A percentile compares a stretch with the other conserved stretches of the same genome.
Conservation (phyloP, 1,284 basidiomycete genomes). For the Sporisorium exsertum region DNA sequence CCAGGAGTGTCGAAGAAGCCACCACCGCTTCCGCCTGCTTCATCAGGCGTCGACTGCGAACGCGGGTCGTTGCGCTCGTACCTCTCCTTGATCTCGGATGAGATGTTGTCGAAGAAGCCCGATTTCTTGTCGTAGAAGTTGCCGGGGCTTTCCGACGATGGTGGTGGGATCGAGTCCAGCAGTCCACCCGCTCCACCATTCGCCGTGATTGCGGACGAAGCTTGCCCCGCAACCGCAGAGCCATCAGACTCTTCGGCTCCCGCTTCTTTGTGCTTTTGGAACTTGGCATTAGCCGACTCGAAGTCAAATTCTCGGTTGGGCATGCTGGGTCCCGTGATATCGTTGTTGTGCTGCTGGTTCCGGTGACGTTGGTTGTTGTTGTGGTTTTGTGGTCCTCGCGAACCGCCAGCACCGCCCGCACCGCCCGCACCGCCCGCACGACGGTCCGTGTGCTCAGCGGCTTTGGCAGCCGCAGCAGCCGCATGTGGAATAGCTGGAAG, state of each 20-base stretch:
- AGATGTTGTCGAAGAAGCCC: constrained; percentile 68
- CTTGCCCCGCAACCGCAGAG: not conserved
- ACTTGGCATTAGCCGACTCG: constrained; percentile 66
- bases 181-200: constrained; percentile 18
- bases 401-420: constrained; percentile 6
- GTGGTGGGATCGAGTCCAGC: constrained; percentile 62
- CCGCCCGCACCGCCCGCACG: constrained; percentile 8
- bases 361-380: constrained; percentile 1
- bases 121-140: constrained; percentile 66
- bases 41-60: not conserved
- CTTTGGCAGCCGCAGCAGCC: constrained; percentile 44
- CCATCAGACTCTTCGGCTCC: constrained; percentile 1
- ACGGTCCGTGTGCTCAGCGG: constrained; percentile 30
- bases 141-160: constrained; percentile 23
- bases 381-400: constrained; percentile 12
- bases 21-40: constrained; percentile 1
- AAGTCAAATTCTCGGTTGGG: constrained; percentile 66
- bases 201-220: not conserved
- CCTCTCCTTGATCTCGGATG: constrained; percentile 64
- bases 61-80: constrained; percentile 40
- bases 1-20: constrained; percentile 34
- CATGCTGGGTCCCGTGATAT: constrained; percentile 38
- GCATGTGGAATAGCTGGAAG: constrained; percentile 59
- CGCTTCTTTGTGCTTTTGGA: constrained; percentile 53
- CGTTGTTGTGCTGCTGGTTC: not conserved